Conservation (phyloP, 2,329 filamentous ascomycete species). For the Scortechinia acanthostroma region DNA sequence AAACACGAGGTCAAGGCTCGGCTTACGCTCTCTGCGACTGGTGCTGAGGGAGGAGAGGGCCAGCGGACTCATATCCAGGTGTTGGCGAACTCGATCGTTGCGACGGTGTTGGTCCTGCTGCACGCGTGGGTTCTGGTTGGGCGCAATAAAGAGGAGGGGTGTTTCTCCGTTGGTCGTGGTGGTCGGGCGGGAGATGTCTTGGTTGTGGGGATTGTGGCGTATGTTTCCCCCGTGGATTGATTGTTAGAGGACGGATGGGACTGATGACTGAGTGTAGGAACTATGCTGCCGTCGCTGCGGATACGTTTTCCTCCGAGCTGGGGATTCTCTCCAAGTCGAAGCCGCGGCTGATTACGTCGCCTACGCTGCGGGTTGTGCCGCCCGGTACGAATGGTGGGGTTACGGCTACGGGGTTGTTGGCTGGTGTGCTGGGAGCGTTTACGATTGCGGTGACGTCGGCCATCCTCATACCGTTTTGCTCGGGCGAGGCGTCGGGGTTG, state of each 20-base stretch:
- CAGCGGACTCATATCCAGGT: constrained; percentile 81
- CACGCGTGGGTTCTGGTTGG: constrained; percentile 51
- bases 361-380: constrained; percentile 69
- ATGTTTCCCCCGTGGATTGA: too few relatives aligned
- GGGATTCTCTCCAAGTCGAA: constrained; percentile 74
- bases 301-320: constrained; percentile 91
- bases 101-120: constrained; percentile 54
- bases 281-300: constrained; percentile 84
- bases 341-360: constrained; percentile 81
- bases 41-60: constrained; percentile 71
- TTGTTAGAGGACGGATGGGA: too few relatives aligned
- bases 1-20: constrained; percentile 81
- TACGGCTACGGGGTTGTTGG: constrained; percentile 64
- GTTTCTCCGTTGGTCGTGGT: not conserved
- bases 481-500: constrained; percentile 33
- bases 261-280: too few relatives aligned
- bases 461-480: constrained; percentile 24
- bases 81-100: constrained; percentile 78
- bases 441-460: constrained; percentile 61
- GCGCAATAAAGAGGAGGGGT: constrained; percentile 29
- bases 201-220: constrained; percentile 58
- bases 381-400: constrained; percentile 92
- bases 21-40: constrained; percentile 72
- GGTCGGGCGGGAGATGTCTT: constrained; percentile 36
- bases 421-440: constrained; percentile 69